Conservation (phyloP, 768 basidiomycete genomes). For the Saitozyma podzolica region DNA sequence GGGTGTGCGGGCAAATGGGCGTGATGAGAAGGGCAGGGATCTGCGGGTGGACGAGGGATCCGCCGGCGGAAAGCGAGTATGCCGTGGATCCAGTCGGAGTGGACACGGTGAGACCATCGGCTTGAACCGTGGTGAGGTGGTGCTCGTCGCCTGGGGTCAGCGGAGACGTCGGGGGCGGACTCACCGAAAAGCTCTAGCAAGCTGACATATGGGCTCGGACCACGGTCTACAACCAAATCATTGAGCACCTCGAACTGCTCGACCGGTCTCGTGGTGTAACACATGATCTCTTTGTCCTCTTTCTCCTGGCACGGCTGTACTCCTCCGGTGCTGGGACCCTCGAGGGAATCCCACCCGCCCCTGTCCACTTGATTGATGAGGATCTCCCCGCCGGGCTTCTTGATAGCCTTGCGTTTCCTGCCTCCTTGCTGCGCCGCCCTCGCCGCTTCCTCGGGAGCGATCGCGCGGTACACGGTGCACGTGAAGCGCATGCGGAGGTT, state of each 20-base stretch:
- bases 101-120: slow-evolving; percentile 88
- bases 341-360: slow-evolving; percentile 94
- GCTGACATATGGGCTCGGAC: slow-evolving; percentile 96
- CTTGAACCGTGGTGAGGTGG: slow-evolving; percentile 98
- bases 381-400: slow-evolving; percentile 91
- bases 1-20: slow-evolving; percentile 96
- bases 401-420: slow-evolving; percentile 68
- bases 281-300: slow-evolving; percentile 92
- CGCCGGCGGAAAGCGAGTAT: slow-evolving; percentile 97
- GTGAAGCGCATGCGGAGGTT: slow-evolving; percentile 99
- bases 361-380: slow-evolving; percentile 90
- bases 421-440: slow-evolving; percentile 54
- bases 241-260: slow-evolving; percentile 98
- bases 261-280: slow-evolving; percentile 88
- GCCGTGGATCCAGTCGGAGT: slow-evolving; percentile 99
- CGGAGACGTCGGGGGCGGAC: slow-evolving; percentile 39
- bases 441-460: slow-evolving; percentile 66
- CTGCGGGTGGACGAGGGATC: slow-evolving; percentile 95
- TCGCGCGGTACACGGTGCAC: slow-evolving; percentile 93
- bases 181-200: slow-evolving; percentile 92
- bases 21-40: slow-evolving; percentile 95
- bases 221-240: slow-evolving; percentile 95
- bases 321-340: slow-evolving; percentile 56
- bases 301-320: slow-evolving; percentile 10
- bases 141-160: slow-evolving; percentile 80